Evolutionary conservation across 1,284 basidiomycete genomes (phyloP), one percentile per base, ranked within the genome.

Genomic region (Cryptococcus wingfieldii): DNA sequence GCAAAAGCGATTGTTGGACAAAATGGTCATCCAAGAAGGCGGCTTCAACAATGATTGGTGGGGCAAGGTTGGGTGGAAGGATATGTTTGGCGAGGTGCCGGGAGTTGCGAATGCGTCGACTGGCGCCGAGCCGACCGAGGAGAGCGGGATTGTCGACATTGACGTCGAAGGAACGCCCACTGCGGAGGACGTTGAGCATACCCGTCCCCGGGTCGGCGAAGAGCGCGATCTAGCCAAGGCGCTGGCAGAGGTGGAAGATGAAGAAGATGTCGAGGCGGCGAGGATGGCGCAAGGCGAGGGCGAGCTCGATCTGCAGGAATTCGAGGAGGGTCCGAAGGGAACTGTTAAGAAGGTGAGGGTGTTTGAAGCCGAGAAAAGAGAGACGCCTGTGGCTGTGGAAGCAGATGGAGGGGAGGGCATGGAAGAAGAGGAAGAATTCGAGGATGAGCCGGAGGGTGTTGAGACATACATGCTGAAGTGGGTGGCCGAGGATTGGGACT

Each of bases 1-100:
- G 66, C 93, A 98, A 78, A 98, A 98, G 75, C 86, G 94, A 47
- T 83, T 87, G 16, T 80, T 98, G 51, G 92, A 97, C 74, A 87
- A 89, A 57, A 80, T 98, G 46, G 92, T 98, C 62, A 97, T 98
- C 60, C 90, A 94, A 71, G 86, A 87, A 67, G 94, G 94, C 44
- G 89, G 90, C 69, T 98, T 98, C 70, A 82, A 79, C 27, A 81
- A 80, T 18, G 81, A 82, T 49, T 79, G 79, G 62, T 78, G 81
- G 38, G 80, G 79, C 8, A 71, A 71, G 58, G 73, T 77, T 59
- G 91, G 96, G 74, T 96, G 94, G 93, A 83, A 90, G 39, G 83
- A 89, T 51, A 81, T 96, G 66, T 85, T 96, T 65, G 85, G 80
- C 54, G 74, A 77, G 8, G 60, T 66, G 8, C 59, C 67, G n/a